phyloP scores from a whole-genome alignment of 768 basidiomycete species.

The Dacryopinax spathularia region DNA sequence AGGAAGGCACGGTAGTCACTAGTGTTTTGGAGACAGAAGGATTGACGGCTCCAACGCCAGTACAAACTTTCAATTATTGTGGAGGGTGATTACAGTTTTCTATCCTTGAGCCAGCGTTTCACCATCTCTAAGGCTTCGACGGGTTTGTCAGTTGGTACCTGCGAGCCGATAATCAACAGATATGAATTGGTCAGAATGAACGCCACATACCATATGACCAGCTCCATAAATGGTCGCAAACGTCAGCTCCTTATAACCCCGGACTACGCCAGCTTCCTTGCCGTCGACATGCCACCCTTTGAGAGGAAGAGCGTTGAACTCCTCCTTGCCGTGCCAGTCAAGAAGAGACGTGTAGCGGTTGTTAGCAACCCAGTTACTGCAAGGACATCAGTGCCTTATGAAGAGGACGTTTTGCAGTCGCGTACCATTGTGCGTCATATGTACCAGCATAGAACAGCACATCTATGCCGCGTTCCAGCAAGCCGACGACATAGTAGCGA shows the following conservation, averaged over 20 bases:
- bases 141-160: constrained; percentile 54
- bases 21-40: too few relatives aligned
- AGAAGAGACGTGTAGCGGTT: constrained; percentile 59
- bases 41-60: too few relatives aligned
- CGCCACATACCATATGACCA: neutral
- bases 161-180: too few relatives aligned
- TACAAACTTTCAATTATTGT: too few relatives aligned
- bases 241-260: constrained; percentile 42
- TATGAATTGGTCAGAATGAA: neutral
- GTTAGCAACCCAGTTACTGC: constrained; percentile 45
- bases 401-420: constrained; percentile 38
- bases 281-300: constrained; percentile 45
- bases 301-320: constrained; percentile 33
- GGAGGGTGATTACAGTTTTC: neutral
- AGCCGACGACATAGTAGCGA: constrained; percentile 39
- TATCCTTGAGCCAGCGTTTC: constrained; percentile 31
- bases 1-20: too few relatives aligned
- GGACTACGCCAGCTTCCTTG: constrained; percentile 40
- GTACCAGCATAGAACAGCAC: constrained; percentile 57
- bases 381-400: constrained; percentile 41
- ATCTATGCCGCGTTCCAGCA: constrained; percentile 63
- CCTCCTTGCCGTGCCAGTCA: constrained; percentile 52
- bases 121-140: constrained; percentile 38
- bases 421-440: constrained; percentile 23
- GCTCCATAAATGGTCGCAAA: constrained; percentile 37